Base-by-base conservation (phyloP, 2,329 filamentous ascomycete species). In the Stagonosporopsis tanaceti region DNA sequence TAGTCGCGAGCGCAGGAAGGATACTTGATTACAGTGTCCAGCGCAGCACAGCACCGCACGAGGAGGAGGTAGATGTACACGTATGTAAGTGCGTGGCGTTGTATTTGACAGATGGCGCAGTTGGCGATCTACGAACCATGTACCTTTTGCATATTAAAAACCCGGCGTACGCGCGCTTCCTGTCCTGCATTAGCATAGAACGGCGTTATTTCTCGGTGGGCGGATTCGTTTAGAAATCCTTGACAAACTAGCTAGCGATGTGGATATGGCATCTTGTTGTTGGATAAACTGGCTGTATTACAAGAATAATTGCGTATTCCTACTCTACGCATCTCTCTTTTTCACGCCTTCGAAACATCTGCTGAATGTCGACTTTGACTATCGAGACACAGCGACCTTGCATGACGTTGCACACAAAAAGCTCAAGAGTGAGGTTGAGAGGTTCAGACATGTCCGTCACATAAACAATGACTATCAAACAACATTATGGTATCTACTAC, bases 1-100 rank as follows among this genome's bases (percentile, higher is more conserved):
- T n/a, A 62, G 63, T 6, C 27, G 28, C 8, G 68, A 70, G n/a
- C 72, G 74, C 70, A 67, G 72, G 68, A 66, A 47, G 55, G 27
- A 57, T 17, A 39, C 44, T 25, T 47, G 15, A 47, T 20, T 20
- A 20, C 20, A 20, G 2, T 20, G 20, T 20, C 20, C 20, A 3
- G 20, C 20, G 20, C 20, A 20, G 20, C 20, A 20, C 20, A 25
- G n/a, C 4, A 38, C 24, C 32, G 38, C 50, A 30, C 40, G 46
- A 27, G 53, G 7, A 30, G 7, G 28, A 11, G 28, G 28, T 12
- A 9, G 28, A 30, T 27, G 2, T 20, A 20, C 20, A 20, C 20
- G 20, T 20, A 20, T 20, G 3, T 20, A 20, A 2, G 20, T 20
- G 20, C 20, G 20, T 20, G 20, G 20, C 20, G 20, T 20, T 20